phyloP scores from a whole-genome alignment of 2,329 filamentous ascomycete species.

The Lithohypha guttulata region DNA sequence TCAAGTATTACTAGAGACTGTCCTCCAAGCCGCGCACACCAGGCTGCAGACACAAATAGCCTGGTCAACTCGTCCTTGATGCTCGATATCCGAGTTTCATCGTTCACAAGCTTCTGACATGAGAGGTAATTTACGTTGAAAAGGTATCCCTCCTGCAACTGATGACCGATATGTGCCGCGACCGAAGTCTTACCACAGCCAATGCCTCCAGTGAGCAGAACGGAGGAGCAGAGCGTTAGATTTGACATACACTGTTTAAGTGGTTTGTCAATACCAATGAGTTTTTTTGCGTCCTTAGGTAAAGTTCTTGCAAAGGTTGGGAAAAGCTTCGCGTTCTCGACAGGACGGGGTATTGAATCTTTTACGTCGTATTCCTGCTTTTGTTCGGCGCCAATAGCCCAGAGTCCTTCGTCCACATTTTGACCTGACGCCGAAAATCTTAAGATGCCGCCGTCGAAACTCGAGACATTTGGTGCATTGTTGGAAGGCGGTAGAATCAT shows the following conservation, averaged over 20 bases:
- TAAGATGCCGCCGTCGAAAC: slow-evolving; percentile 76
- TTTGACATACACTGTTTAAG: slow-evolving; percentile 64
- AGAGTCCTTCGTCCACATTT: slow-evolving; percentile 33
- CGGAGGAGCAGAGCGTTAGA: slow-evolving; percentile 74
- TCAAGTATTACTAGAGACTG: slow-evolving; percentile 78
- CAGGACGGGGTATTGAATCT: slow-evolving; percentile 56
- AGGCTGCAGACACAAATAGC: slow-evolving; percentile 78
- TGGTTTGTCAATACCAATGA: slow-evolving; percentile 77
- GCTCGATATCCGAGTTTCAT: slow-evolving; percentile 78
- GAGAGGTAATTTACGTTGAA: slow-evolving; percentile 80
- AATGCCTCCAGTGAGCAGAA: slow-evolving; percentile 76
- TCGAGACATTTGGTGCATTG: slow-evolving; percentile 43
- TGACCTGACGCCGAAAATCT: slow-evolving; percentile 57
- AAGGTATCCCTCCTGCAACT: slow-evolving; percentile 59
- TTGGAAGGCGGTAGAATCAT: slow-evolving; percentile 59
- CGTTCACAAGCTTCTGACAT: slow-evolving; percentile 76
- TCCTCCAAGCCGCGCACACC: slow-evolving; percentile 80
- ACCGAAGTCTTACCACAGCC: slow-evolving; percentile 84
- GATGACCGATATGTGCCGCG: slow-evolving; percentile 62
- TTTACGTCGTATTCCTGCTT: slow-evolving; percentile 68
- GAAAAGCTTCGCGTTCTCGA: slow-evolving; percentile 33
- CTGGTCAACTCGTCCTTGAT: slow-evolving; percentile 82
- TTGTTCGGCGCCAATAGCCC: slow-evolving; percentile 69
- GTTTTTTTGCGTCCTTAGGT: slow-evolving; percentile 41
- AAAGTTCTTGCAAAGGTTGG: slow-evolving; percentile 46